phyloP scores from a whole-genome alignment of 805 yeast species.

The Metschnikowia arizonensis region DNA sequence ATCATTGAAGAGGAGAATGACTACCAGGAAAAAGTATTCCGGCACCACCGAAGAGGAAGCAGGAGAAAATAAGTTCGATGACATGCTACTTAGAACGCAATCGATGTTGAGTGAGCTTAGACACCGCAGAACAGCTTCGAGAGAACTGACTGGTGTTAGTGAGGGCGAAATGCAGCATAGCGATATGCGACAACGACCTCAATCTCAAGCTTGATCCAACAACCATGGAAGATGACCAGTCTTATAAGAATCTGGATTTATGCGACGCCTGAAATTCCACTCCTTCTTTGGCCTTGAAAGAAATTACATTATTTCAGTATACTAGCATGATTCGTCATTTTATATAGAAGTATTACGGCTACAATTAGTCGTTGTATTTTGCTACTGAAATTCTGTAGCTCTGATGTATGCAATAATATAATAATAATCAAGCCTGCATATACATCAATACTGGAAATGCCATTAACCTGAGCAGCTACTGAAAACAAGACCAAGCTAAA shows the following conservation, averaged over 20 bases:
- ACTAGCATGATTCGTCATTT: too few relatives aligned
- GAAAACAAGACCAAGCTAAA: too few relatives aligned
- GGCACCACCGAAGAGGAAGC: conserved; percentile 19
- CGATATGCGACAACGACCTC: conserved; percentile 1
- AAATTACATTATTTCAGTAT: too few relatives aligned
- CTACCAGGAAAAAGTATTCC: conserved; percentile 26
- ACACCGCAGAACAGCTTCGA: conserved; percentile 5
- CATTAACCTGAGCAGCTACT: too few relatives aligned
- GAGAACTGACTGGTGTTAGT: not conserved
- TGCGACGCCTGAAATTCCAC: not conserved
- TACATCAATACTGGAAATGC: too few relatives aligned
- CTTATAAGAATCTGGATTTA: not conserved
- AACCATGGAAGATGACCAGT: not conserved
- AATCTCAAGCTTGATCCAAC: conserved; percentile 1
- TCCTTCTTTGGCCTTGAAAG: too few relatives aligned
- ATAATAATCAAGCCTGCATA: too few relatives aligned
- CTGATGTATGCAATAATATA: too few relatives aligned
- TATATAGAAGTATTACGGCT: too few relatives aligned
- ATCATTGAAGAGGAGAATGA: conserved; percentile 34
- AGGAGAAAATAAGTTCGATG: conserved; percentile 12
- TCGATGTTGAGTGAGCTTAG: conserved; percentile 37
- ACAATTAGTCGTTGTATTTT: too few relatives aligned
- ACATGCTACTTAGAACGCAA: conserved; percentile 36
- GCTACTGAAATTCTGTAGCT: too few relatives aligned
- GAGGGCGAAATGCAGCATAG: not conserved